phyloP scores from a whole-genome alignment of 2,329 filamentous ascomycete genomes.

The Fusarium haematococcum region DNA sequence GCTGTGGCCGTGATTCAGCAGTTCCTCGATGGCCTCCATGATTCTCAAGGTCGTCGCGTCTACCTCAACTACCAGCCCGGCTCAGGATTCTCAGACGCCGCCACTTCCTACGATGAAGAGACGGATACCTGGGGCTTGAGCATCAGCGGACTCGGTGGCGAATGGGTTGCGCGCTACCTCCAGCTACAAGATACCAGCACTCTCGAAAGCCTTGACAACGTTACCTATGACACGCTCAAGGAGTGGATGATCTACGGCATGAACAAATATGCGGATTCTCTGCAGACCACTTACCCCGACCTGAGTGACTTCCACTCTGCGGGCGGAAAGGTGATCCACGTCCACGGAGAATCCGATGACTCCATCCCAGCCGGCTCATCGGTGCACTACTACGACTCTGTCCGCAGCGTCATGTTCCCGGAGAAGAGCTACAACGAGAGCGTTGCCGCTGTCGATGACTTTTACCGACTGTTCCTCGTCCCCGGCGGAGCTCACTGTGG shows the following conservation, averaged over 20 bases:
- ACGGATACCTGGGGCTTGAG: constrained; percentile 49
- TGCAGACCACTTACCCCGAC: constrained; percentile 67
- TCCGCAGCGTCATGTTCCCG: constrained; percentile 58
- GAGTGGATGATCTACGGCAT: constrained; percentile 64
- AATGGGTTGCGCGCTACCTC: constrained; percentile 56
- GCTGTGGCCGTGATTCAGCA: constrained; percentile 49
- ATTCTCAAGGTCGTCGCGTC: constrained; percentile 49
- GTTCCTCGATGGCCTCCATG: constrained; percentile 50
- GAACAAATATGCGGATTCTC: constrained; percentile 60
- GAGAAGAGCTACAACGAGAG: constrained; percentile 48
- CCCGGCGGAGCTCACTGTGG: constrained; percentile 66
- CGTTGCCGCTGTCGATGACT: constrained; percentile 58
- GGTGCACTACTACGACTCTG: constrained; percentile 66
- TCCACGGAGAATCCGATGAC: constrained; percentile 67
- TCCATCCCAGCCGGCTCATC: constrained; percentile 65
- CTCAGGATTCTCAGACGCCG: constrained; percentile 48
- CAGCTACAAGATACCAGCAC: constrained; percentile 55
- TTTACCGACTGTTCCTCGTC: constrained; percentile 66
- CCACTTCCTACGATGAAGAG: constrained; percentile 48
- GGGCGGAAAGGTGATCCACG: constrained; percentile 69
- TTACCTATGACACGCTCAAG: constrained; percentile 68
- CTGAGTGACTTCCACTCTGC: constrained; percentile 60
- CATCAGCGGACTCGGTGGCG: constrained; percentile 48
- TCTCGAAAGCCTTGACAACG: constrained; percentile 56
- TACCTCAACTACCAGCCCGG: constrained; percentile 53